Percentiles rank a stretch among this genome's conserved stretches.
phyloP scores from a whole-genome alignment of 495 filamentous ascomycete species.

The Mytilinidion resinicola region DNA sequence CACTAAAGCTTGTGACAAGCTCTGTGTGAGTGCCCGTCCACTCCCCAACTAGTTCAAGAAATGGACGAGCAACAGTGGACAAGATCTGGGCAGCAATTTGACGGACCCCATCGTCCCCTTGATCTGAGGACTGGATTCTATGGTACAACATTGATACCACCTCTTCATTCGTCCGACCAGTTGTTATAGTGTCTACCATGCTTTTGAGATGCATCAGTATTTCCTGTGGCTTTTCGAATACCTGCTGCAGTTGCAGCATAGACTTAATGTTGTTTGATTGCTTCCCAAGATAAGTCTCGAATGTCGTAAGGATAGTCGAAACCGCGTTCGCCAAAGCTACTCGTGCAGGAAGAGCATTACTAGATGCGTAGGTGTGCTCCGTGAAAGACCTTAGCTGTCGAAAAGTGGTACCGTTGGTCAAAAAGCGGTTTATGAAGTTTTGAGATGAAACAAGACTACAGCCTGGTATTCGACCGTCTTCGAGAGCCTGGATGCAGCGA shows the following conservation, averaged over 20 bases:
- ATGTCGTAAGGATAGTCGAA: constrained; percentile 46
- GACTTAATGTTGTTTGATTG: constrained; percentile 41
- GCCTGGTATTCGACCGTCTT: constrained; percentile 60
- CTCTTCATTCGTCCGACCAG: constrained; percentile 56
- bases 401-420: constrained; percentile 54
- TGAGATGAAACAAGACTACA: constrained; percentile 53
- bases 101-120: constrained; percentile 54
- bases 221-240: constrained; percentile 57
- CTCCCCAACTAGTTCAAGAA: constrained; percentile 62
- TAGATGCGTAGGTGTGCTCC: constrained; percentile 36
- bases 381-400: constrained; percentile 50
- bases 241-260: constrained; percentile 60
- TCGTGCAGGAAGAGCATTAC: constrained; percentile 42
- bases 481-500: constrained; percentile 44
- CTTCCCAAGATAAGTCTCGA: constrained; percentile 51
- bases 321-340: constrained; percentile 59
- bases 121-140: constrained; percentile 56
- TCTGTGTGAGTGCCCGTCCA: constrained; percentile 67
- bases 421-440: constrained; percentile 50
- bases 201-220: constrained; percentile 56
- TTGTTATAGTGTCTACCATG: constrained; percentile 51
- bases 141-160: constrained; percentile 63
- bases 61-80: constrained; percentile 57
- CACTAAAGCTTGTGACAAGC: constrained; percentile 41
- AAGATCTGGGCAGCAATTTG: constrained; percentile 60